phyloP scores from a whole-genome alignment of 2,329 filamentous ascomycete genomes.

The Phyllosticta ampelicida region DNA sequence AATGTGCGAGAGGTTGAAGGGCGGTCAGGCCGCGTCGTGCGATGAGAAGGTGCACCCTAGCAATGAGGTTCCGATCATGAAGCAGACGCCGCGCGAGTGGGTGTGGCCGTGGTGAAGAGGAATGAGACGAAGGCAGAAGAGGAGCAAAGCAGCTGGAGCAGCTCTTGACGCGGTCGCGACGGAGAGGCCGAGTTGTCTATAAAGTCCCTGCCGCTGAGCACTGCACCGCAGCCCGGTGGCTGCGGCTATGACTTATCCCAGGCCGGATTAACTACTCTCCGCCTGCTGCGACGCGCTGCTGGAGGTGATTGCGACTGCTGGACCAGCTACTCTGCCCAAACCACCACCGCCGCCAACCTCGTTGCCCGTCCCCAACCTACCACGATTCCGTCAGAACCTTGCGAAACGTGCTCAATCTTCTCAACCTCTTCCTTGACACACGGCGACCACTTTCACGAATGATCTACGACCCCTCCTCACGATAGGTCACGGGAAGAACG shows the following conservation, averaged over 20 bases:
- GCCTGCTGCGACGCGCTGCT: neutral
- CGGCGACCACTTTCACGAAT: neutral
- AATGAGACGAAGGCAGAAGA: neutral
- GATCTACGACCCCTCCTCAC: conserved; percentile 1
- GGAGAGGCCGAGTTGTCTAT: neutral
- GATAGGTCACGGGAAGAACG: conserved; percentile 7
- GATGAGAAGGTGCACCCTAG: neutral
- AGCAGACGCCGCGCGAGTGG: neutral
- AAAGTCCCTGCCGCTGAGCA: neutral
- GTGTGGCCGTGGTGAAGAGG: neutral
- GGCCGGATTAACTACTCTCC: neutral
- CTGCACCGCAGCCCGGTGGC: neutral
- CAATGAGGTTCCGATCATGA: neutral
- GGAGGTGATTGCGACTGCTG: neutral
- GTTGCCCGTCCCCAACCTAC: neutral
- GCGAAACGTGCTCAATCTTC: neutral
- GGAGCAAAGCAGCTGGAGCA: neutral
- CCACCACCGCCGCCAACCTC: neutral
- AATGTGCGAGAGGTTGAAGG: neutral
- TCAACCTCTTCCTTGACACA: neutral
- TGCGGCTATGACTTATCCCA: neutral
- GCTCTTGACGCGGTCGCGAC: neutral
- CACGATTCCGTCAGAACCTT: neutral
- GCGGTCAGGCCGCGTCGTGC: neutral
- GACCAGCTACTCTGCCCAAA: neutral